Evolutionary conservation across 2,329 filamentous ascomycete genomes (phyloP).

Genomic region (Diaporthe capsici): DNA sequence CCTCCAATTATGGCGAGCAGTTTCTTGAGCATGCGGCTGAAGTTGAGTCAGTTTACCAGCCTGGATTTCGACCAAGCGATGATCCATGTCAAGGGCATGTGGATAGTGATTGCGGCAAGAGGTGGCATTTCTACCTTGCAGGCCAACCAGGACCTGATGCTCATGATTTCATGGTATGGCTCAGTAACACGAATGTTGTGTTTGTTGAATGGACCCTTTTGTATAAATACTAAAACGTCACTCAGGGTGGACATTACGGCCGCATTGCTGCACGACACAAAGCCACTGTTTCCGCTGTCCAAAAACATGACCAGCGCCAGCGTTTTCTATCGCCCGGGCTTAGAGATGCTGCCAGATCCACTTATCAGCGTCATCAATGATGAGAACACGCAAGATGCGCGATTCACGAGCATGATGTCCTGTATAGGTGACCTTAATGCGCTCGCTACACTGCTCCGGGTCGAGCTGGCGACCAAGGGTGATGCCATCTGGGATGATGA

Average conservation of each 20-base stretch:
- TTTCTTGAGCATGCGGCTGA: background rate
- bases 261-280: constrained; percentile 9
- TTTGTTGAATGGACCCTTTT: too few species aligned
- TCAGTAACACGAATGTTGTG: background rate
- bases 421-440: background rate
- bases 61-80: constrained; percentile 9
- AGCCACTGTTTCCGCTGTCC: constrained; percentile 2
- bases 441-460: background rate
- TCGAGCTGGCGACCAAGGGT: background rate
- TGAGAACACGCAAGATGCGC: background rate
- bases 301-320: background rate
- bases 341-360: background rate
- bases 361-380: background rate
- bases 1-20: background rate
- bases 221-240: background rate
- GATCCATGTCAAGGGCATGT: constrained; percentile 3
- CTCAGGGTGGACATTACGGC: constrained; percentile 10
- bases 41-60: background rate
- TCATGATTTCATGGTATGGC: constrained; percentile 19
- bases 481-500: constrained; percentile 3
- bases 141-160: background rate
- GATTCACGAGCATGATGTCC: background rate
- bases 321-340: background rate
- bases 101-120: constrained; percentile 1
- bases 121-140: constrained; percentile 17